Percentiles rank a stretch among this genome's conserved stretches.
Evolutionary conservation across 2,329 filamentous ascomycete genomes (phyloP).

Genomic region (Trichoderma pleuroti): DNA sequence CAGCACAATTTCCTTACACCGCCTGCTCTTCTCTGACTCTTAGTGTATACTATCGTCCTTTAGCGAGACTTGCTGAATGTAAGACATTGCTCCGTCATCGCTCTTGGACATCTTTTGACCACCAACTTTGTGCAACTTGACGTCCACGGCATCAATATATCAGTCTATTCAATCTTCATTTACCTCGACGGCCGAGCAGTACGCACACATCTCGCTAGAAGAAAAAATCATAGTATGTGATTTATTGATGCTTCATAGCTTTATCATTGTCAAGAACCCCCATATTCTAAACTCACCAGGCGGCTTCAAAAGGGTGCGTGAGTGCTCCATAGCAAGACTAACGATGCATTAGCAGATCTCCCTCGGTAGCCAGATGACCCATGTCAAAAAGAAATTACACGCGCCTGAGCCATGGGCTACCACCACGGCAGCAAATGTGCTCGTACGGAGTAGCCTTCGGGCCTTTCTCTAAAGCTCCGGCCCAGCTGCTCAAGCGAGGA

Average conservation of each 20-base stretch:
- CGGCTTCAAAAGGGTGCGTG: background rate
- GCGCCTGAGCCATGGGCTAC: background rate
- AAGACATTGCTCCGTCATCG: background rate
- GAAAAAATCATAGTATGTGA: background rate
- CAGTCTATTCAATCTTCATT: background rate
- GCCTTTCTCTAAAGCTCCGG: background rate
- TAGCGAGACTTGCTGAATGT: background rate
- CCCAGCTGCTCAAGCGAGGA: background rate
- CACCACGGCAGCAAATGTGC: background rate
- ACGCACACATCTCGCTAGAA: background rate
- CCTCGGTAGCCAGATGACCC: background rate
- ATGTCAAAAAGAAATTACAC: background rate
- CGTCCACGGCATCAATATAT: background rate
- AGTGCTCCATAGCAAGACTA: slow-evolving; percentile 39
- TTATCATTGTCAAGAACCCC: background rate
- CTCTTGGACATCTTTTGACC: background rate
- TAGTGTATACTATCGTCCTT: background rate
- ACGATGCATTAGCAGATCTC: background rate
- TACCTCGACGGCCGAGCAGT: background rate
- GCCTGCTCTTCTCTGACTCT: background rate
- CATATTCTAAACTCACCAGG: background rate
- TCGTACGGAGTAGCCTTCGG: background rate
- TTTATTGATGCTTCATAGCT: background rate
- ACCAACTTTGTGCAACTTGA: background rate
- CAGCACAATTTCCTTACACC: background rate